phyloP scores from a whole-genome alignment of 306 rosid genomes.

The Crotalaria pallida region DNA sequence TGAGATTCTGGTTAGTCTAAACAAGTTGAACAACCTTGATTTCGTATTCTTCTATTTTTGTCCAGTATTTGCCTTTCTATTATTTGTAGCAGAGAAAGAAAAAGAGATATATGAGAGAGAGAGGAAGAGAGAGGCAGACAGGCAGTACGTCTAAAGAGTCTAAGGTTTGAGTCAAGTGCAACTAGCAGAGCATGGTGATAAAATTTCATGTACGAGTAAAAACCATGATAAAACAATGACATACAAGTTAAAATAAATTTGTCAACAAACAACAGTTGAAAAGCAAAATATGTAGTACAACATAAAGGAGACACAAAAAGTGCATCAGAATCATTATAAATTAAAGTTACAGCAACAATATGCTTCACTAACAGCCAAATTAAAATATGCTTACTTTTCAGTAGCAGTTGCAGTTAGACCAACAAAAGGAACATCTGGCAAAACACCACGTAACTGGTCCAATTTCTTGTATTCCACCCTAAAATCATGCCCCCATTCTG shows the following conservation, averaged over 20 bases:
- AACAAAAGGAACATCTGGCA: conserved; percentile 73
- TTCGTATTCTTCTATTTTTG: not conserved
- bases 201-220: conserved; percentile 5
- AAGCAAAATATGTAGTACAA: conserved; percentile 1
- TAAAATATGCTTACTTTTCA: conserved; percentile 52
- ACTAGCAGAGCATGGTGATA: not conserved
- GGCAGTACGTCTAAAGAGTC: not conserved
- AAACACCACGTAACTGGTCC: conserved; percentile 67
- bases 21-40: not conserved
- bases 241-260: not conserved
- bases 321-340: conserved; percentile 11
- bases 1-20: not conserved
- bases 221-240: not conserved
- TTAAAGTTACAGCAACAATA: not conserved
- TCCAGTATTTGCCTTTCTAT: not conserved
- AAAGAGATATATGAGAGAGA: not conserved
- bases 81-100: not conserved
- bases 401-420: conserved; percentile 94
- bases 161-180: not conserved
- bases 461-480: conserved; percentile 80
- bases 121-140: not conserved
- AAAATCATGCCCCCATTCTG: conserved; percentile 96
- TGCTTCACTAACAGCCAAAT: conserved; percentile 20
- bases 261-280: not conserved
- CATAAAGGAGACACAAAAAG: not conserved